Evolutionary conservation across 768 basidiomycete genomes (phyloP).

Genomic region (Serendipita vermifera): DNA sequence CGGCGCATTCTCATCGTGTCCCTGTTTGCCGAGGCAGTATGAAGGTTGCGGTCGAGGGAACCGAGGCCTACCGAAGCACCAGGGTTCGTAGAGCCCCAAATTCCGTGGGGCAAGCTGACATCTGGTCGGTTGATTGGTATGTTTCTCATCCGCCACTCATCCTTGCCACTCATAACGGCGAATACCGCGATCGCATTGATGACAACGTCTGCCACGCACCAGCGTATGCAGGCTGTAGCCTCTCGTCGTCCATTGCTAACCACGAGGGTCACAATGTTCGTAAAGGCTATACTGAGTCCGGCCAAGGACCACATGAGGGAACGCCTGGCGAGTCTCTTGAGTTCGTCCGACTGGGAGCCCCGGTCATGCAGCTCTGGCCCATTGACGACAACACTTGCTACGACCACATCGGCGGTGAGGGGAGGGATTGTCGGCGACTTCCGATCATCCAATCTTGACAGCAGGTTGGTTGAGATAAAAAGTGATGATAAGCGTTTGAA

Average conservation of each 20-base stretch:
- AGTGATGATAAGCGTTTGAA: neutral
- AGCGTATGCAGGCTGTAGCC: neutral
- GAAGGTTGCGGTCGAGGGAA: no score
- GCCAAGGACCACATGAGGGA: neutral
- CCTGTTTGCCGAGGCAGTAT: no score
- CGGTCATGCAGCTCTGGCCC: no score
- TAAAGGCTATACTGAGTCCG: neutral
- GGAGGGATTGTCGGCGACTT: neutral
- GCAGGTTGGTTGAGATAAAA: neutral
- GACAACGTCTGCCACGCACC: neutral
- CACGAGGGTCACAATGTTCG: neutral
- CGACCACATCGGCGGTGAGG: neutral
- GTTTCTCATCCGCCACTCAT: neutral
- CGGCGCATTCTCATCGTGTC: no score
- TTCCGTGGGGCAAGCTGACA: no score
- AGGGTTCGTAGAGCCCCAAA: no score
- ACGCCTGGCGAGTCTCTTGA: neutral
- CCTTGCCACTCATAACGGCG: neutral
- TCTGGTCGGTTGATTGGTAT: no score
- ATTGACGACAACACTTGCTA: neutral
- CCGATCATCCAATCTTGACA: neutral
- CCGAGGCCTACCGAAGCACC: no score
- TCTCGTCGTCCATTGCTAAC: neutral
- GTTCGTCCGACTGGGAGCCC: neutral
- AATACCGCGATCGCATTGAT: neutral